Evolutionary conservation across 1,284 basidiomycete genomes (phyloP).

Genomic region (Laetiporus sulphureus): DNA sequence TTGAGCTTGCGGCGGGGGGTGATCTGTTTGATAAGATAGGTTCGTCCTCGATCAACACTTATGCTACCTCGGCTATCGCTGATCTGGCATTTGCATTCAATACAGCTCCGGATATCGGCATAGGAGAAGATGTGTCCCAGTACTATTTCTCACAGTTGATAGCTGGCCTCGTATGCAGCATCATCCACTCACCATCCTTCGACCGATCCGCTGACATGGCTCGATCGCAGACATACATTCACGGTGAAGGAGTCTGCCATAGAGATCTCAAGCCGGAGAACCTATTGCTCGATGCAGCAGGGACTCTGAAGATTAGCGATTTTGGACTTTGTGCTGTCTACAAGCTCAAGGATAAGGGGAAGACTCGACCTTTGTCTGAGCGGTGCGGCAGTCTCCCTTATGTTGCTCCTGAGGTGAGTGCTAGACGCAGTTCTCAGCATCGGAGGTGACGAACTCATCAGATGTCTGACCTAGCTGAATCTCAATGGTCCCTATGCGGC

Average conservation of each 20-base stretch:
- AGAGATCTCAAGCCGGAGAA: slow-evolving; percentile 98
- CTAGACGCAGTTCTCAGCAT: slow-evolving; percentile 1
- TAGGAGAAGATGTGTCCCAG: slow-evolving; percentile 86
- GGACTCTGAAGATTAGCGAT: slow-evolving; percentile 87
- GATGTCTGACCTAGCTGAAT: slow-evolving; percentile 42
- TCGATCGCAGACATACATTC: slow-evolving; percentile 65
- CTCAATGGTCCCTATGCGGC: slow-evolving; percentile 68
- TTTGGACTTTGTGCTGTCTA: slow-evolving; percentile 94
- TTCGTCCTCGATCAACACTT: slow-evolving; percentile 23
- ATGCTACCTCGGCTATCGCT: too few species aligned
- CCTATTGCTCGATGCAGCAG: slow-evolving; percentile 74
- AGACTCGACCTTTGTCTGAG: slow-evolving; percentile 64
- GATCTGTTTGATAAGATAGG: slow-evolving; percentile 99
- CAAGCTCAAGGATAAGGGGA: slow-evolving; percentile 81
- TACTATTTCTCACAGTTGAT: slow-evolving; percentile 90
- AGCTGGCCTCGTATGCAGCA: slow-evolving; percentile 57
- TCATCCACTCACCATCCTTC: not conserved
- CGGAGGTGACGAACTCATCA: not conserved
- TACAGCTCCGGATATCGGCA: slow-evolving; percentile 80
- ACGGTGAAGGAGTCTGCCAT: slow-evolving; percentile 88
- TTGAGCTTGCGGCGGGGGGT: slow-evolving; percentile 91
- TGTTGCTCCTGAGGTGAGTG: slow-evolving; percentile 82
- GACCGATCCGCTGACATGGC: not conserved
- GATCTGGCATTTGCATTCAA: too few species aligned
- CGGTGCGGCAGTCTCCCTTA: slow-evolving; percentile 94